phyloP scores from a whole-genome alignment of 2,329 filamentous ascomycete species.

The Exserohilum turcica region DNA sequence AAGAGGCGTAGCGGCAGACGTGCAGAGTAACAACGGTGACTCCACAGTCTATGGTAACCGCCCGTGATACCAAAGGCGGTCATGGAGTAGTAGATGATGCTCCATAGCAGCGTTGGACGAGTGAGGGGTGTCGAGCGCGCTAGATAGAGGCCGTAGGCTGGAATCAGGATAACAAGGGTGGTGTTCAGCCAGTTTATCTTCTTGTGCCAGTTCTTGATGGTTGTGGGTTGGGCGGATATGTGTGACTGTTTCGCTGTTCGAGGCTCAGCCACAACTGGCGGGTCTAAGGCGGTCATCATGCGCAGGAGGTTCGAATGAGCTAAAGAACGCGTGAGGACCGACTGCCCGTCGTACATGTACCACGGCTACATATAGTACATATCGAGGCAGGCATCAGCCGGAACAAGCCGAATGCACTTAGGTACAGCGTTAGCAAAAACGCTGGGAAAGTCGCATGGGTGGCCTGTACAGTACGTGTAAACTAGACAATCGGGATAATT shows the following conservation, averaged over 20 bases:
- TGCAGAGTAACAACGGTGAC: constrained; percentile 54
- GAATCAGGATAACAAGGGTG: constrained; percentile 76
- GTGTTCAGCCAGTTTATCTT: constrained; percentile 94
- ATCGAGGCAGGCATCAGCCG: constrained; percentile 1
- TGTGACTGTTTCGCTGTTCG: constrained; percentile 16
- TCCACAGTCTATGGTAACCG: constrained; percentile 76
- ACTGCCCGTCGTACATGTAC: not conserved
- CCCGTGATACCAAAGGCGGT: constrained; percentile 68
- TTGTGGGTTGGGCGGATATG: constrained; percentile 24
- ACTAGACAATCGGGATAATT: constrained; percentile 9
- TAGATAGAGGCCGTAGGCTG: constrained; percentile 71
- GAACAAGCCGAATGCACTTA: constrained; percentile 10
- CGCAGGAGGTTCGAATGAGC: not conserved
- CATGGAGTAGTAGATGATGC: constrained; percentile 79
- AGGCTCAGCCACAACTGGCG: not conserved
- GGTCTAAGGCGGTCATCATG: constrained; percentile 10
- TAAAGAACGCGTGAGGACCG: not conserved
- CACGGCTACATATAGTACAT: constrained; percentile 10
- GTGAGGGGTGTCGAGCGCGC: constrained; percentile 78
- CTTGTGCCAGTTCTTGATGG: constrained; percentile 75
- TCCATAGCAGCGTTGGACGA: constrained; percentile 72
- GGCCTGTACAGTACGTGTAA: not conserved
- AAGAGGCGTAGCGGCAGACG: constrained; percentile 51
- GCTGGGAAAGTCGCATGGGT: constrained; percentile 1
- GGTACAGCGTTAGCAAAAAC: constrained; percentile 2